These are phyloP conservation scores for Porpolomopsis calyptriformis DNA, from an alignment of 768 basidiomycete species.

Conservation along the genomic window DNA sequence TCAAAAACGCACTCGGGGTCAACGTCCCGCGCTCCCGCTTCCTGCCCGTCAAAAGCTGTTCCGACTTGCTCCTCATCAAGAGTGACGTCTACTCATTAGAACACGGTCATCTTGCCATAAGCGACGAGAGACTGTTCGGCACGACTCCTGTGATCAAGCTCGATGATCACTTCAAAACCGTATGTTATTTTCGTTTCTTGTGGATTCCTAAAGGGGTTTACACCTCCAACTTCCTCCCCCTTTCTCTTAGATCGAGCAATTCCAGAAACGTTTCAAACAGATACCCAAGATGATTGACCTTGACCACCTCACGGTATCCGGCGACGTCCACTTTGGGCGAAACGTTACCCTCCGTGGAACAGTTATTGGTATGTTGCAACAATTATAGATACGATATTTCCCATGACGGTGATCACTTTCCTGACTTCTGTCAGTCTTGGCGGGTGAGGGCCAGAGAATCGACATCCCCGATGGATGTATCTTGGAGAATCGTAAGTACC, in stretches of 20 bases:
- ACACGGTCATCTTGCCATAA: constrained; percentile 84
- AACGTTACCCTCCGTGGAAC: constrained; percentile 82
- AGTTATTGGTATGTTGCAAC: constrained; percentile 50
- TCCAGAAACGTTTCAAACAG: constrained; percentile 92
- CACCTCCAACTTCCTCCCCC: background rate
- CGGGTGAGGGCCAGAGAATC: constrained; percentile 74
- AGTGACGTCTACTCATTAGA: constrained; percentile 85
- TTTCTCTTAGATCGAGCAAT: constrained; percentile 56
- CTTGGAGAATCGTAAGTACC: constrained; percentile 51
- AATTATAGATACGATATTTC: background rate
- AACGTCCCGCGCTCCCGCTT: constrained; percentile 93
- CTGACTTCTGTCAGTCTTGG: constrained; percentile 40
- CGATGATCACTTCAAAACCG: constrained; percentile 95
- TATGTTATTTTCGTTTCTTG: constrained; percentile 21
- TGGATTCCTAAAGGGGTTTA: constrained; percentile 5
- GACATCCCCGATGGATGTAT: constrained; percentile 77
- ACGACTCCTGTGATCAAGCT: constrained; percentile 92
- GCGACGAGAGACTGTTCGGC: constrained; percentile 70
- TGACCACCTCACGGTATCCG: constrained; percentile 89
- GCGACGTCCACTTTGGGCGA: constrained; percentile 84
- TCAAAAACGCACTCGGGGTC: constrained; percentile 84
- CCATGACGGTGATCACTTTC: background rate
- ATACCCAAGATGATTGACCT: constrained; percentile 86
- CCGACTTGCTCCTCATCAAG: constrained; percentile 81
- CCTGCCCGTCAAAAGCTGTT: constrained; percentile 85